phyloP scores from a whole-genome alignment of 2,329 filamentous ascomycete species.

The Tolypocladium ovalisporum region DNA sequence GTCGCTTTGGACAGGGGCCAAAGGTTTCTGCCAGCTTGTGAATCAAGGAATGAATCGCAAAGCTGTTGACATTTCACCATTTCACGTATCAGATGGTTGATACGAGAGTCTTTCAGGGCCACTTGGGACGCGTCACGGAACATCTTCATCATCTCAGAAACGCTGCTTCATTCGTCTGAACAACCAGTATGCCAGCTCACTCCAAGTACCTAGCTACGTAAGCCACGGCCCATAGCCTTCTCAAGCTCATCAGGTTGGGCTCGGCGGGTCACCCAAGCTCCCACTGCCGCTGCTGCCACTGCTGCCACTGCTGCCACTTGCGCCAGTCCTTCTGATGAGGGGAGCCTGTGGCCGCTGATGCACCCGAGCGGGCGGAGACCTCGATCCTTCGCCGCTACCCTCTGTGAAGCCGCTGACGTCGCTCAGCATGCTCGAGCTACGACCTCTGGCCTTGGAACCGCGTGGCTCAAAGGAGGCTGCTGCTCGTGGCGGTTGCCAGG shows the following conservation, averaged over 20 bases:
- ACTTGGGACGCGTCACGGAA: neutral
- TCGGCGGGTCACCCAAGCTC: conserved; percentile 41
- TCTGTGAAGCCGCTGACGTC: conserved; percentile 58
- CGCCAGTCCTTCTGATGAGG: conserved; percentile 9
- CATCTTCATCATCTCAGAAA: neutral
- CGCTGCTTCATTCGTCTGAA: neutral
- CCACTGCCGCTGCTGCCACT: conserved; percentile 39
- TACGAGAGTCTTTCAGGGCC: too few relatives aligned
- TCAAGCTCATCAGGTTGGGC: conserved; percentile 24
- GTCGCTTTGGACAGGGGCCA: too few relatives aligned
- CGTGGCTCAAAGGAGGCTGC: conserved; percentile 23
- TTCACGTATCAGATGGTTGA: too few relatives aligned
- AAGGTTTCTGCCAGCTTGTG: too few relatives aligned
- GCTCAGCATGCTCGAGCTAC: conserved; percentile 57
- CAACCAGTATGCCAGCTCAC: neutral
- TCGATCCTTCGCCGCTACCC: conserved; percentile 41
- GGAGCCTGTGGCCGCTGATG: conserved; percentile 2
- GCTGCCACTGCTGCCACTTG: conserved; percentile 28
- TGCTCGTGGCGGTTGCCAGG: conserved; percentile 27
- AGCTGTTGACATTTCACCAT: too few relatives aligned
- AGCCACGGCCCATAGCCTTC: neutral
- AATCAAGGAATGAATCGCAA: too few relatives aligned
- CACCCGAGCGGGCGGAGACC: conserved; percentile 8
- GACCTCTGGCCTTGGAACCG: conserved; percentile 36
- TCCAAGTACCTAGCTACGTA: neutral